These are phyloP conservation scores for Malassezia globosa DNA, from an alignment of 1,284 basidiomycete species.

Conservation along the genomic window DNA sequence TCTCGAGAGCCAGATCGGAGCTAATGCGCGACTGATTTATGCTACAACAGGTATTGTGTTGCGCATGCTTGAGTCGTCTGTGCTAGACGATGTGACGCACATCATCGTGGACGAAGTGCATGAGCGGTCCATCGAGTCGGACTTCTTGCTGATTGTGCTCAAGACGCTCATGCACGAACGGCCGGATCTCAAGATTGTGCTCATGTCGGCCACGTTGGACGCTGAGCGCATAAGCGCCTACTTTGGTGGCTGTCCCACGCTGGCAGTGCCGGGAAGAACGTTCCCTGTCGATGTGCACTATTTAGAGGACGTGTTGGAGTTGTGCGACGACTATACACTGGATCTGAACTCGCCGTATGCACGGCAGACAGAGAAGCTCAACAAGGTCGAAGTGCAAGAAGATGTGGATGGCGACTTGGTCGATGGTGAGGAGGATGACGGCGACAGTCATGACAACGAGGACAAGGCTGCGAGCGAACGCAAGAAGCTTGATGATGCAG, in stretches of 20 bases:
- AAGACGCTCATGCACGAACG: slow-evolving; percentile 73
- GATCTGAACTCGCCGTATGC: slow-evolving; percentile 69
- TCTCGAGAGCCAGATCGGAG: slow-evolving; percentile 64
- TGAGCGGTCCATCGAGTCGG: slow-evolving; percentile 91
- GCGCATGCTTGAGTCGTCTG: slow-evolving; percentile 82
- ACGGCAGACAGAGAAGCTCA: slow-evolving; percentile 55
- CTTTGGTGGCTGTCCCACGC: slow-evolving; percentile 76
- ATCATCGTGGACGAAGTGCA: slow-evolving; percentile 81
- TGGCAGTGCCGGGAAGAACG: slow-evolving; percentile 76
- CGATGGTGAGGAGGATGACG: slow-evolving; percentile 71
- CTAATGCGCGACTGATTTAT: slow-evolving; percentile 33
- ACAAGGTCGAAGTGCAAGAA: slow-evolving; percentile 52
- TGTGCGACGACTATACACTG: slow-evolving; percentile 72
- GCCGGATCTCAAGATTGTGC: slow-evolving; percentile 74
- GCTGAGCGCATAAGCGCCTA: slow-evolving; percentile 81
- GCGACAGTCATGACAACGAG: slow-evolving; percentile 47
- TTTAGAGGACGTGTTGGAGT: slow-evolving; percentile 85
- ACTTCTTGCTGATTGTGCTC: slow-evolving; percentile 89
- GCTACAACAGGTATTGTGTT: slow-evolving; percentile 93
- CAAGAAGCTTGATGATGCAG: too few species aligned
- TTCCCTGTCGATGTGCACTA: slow-evolving; percentile 83
- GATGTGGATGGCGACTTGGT: too few species aligned
- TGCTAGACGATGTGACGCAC: slow-evolving; percentile 88
- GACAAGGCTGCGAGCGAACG: slow-evolving; percentile 45
- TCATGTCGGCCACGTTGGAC: slow-evolving; percentile 97